These are phyloP conservation scores for Abrus pulchellus DNA, from an alignment of 306 rosid species.

Conservation along the genomic window DNA sequence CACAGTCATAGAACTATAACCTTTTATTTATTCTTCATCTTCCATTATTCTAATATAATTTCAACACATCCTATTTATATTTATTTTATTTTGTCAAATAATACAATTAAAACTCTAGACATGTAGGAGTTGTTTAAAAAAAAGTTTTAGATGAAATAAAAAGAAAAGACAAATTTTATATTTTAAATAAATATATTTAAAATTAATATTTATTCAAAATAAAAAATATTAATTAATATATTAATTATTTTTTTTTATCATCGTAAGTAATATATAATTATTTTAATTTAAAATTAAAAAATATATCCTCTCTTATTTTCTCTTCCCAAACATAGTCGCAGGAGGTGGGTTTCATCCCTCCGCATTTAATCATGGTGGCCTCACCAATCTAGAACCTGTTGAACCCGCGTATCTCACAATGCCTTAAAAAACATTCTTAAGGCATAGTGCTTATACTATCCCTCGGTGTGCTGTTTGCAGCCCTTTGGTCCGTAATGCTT, in stretches of 20 bases:
- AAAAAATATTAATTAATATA: too few species aligned
- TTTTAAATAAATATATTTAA: too few species aligned
- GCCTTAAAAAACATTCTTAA: neutral
- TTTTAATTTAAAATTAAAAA: too few species aligned
- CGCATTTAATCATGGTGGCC: conserved; percentile 16
- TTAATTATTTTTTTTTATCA: too few species aligned
- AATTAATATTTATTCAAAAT: too few species aligned
- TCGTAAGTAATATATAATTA: too few species aligned
- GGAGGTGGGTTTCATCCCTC: neutral
- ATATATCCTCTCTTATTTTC: too few species aligned
- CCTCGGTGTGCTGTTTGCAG: conserved; percentile 83
- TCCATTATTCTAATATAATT: neutral
- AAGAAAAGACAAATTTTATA: too few species aligned
- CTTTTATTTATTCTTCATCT: neutral
- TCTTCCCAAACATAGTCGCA: too few species aligned
- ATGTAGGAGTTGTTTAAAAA: neutral
- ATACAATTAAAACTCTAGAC: conserved; percentile 26
- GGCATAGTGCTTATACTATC: conserved; percentile 47
- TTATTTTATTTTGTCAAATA: neutral
- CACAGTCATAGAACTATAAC: neutral
- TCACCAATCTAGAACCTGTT: conserved; percentile 21
- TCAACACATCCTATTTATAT: conserved; percentile 1
- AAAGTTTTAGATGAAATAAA: too few species aligned
- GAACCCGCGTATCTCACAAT: neutral
- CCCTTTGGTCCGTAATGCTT: conserved; percentile 89